Conservation (phyloP, 2,329 filamentous ascomycete genomes). For the Myriosclerotinia curreyana region DNA sequence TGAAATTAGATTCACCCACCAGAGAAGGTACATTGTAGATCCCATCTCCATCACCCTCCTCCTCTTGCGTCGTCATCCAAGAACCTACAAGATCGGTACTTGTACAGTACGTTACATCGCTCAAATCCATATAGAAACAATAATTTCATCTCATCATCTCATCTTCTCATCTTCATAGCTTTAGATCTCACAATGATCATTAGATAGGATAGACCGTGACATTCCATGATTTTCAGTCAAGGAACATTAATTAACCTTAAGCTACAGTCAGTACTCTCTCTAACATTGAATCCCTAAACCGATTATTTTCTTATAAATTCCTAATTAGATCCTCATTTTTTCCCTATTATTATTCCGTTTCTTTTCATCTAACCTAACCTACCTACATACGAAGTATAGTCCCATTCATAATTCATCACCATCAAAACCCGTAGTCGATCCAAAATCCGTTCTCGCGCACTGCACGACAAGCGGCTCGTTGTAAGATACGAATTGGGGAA, state of each 20-base stretch:
- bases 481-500: conserved; percentile 16
- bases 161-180: too few species aligned
- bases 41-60: background rate
- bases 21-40: conserved; percentile 10
- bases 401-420: background rate
- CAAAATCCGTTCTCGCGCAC: background rate
- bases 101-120: too few species aligned
- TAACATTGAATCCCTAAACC: background rate
- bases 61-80: background rate
- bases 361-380: background rate
- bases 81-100: background rate
- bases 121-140: background rate
- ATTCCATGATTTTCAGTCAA: too few species aligned
- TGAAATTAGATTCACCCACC: background rate
- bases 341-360: background rate
- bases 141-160: background rate
- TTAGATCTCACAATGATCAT: background rate
- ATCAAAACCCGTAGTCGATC: background rate
- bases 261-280: too few species aligned
- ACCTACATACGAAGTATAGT: too few species aligned
- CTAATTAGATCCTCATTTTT: background rate
- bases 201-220: background rate
- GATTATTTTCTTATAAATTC: background rate
- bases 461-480: conserved; percentile 15
- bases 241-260: too few species aligned